Evolutionary conservation across 2,329 filamentous ascomycete species (phyloP).

Genomic region (Fusarium agapanthi): DNA sequence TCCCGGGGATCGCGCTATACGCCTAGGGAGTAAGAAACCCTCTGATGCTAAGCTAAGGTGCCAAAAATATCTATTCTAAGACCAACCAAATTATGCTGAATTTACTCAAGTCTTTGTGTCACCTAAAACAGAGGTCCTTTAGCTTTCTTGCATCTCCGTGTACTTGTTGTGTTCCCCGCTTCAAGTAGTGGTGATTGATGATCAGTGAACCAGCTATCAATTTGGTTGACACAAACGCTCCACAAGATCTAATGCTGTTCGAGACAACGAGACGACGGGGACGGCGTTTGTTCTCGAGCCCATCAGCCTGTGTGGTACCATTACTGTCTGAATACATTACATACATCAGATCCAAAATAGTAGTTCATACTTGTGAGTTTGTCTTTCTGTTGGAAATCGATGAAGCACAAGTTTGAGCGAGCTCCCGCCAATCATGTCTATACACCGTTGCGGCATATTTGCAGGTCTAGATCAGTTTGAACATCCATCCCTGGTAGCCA

Average conservation of each 20-base stretch:
- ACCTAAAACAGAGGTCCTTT: background rate
- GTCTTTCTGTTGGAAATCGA: constrained; percentile 26
- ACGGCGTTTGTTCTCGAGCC: constrained; percentile 20
- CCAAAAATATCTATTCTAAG: background rate
- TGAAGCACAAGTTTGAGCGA: constrained; percentile 17
- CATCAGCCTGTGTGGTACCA: constrained; percentile 4
- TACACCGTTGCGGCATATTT: constrained; percentile 38
- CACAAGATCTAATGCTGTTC: constrained; percentile 28
- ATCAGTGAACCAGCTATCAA: constrained; percentile 23
- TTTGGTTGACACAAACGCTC: constrained; percentile 25
- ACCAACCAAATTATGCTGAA: background rate
- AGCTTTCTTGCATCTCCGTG: background rate
- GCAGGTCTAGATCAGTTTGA: constrained; percentile 35
- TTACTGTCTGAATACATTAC: background rate
- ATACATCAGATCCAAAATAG: background rate
- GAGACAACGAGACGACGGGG: constrained; percentile 32
- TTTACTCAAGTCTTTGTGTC: background rate
- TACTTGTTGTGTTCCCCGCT: constrained; percentile 35
- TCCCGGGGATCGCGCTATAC: constrained; percentile 3
- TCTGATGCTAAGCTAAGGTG: background rate
- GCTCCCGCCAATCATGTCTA: constrained; percentile 35
- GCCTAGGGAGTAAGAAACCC: background rate
- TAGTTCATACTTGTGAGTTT: background rate
- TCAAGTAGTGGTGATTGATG: constrained; percentile 12
- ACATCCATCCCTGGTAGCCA: constrained; percentile 36